phyloP scores from a whole-genome alignment of 306 rosid genomes.

The Vigna unguiculata region DNA sequence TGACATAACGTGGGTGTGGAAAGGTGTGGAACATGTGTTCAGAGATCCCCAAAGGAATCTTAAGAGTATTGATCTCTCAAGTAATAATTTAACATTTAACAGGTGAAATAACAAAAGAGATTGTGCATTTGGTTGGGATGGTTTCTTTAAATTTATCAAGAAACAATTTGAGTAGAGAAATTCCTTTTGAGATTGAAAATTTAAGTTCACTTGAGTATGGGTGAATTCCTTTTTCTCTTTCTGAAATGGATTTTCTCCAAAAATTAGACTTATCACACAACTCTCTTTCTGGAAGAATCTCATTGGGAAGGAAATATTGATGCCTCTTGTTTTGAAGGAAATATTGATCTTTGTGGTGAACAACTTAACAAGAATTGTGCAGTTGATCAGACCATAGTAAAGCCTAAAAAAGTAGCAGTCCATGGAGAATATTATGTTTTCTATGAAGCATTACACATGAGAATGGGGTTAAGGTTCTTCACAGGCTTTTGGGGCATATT shows the following conservation, averaged over 20 bases:
- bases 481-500: too few relatives aligned
- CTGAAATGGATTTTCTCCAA: not conserved
- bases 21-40: conserved; percentile 32
- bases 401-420: not conserved
- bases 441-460: conserved; percentile 28
- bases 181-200: not conserved
- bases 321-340: not conserved
- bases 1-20: not conserved
- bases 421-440: not conserved
- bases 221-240: not conserved
- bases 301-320: not conserved
- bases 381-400: not conserved
- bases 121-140: not conserved
- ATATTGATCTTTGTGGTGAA: conserved; percentile 10
- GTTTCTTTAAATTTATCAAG: conserved; percentile 8
- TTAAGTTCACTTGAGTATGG: not conserved
- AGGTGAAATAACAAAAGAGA: not conserved
- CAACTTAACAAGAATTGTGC: conserved; percentile 7
- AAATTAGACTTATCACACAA: conserved; percentile 22
- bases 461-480: not conserved
- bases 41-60: conserved; percentile 37
- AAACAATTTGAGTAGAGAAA: conserved; percentile 10
- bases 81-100: not conserved
- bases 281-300: conserved; percentile 9
- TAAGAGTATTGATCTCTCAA: not conserved